Base-by-base conservation (phyloP, 495 filamentous ascomycete species). In the Aspergillus indologenus region DNA sequence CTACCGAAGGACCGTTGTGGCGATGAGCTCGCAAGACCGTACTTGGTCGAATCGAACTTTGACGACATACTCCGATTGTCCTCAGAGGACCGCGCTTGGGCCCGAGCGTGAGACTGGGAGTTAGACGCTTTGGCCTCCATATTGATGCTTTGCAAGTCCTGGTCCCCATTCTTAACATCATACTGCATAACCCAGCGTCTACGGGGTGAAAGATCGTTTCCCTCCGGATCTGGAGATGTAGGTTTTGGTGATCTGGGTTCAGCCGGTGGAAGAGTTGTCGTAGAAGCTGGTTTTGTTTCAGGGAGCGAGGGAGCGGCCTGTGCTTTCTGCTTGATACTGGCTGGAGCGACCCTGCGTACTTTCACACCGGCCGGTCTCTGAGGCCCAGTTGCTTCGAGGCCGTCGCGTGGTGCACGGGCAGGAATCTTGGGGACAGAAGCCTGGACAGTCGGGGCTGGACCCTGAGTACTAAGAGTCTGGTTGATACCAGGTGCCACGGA, bases 121-220 rank as follows among this genome's bases (percentile, higher is more conserved):
- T 11, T 29, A 42, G 49, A n/a, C 17, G 5, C 18, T 17, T 40
- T 29, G 3, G 26, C 34, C 34, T 7, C 34, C 34, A 11, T 2
- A 4, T 11, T 40, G 5, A 15, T 2, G 12, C 2, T 11, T 11
- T 40, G 34, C 12, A 40, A 40, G 34, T 40, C 12, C 34, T 40
- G 34, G 7, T 40, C 12, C 5, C 34, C 34, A 40, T 40, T 9
- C 12, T 40, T 40, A 2, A 40, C 12, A 40, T 29, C 49, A 20
- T 69, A 69, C 5, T 15, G 53, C 63, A 66, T 64, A 3, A 52
- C 64, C 66, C 63, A 69, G n/a, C 45, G 52, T 53, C 44, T 64
- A 1, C 63, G 63, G 55, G 61, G 50, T 0, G 46, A 52, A 14
- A 26, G 53, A 14, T 26, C 19, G 40, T 59, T 22, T 5, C 58